Conservation (phyloP, 2,329 filamentous ascomycete species). For the Microcyclosporella mali region DNA sequence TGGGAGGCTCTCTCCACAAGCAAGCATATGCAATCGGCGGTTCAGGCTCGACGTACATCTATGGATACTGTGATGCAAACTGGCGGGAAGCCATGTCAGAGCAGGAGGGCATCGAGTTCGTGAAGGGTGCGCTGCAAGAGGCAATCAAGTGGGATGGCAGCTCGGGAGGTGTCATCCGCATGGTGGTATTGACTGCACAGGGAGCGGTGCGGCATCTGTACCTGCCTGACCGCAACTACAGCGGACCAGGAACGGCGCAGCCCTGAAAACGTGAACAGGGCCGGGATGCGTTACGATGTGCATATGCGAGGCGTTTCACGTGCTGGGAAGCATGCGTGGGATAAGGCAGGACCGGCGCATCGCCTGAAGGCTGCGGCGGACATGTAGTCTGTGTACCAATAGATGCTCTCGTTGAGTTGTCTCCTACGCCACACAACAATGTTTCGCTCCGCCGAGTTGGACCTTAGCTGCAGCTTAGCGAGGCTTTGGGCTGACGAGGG, state of each 20-base stretch:
- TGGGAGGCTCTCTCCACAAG: constrained; percentile 96
- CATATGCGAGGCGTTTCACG: constrained; percentile 1
- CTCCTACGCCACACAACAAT: background rate
- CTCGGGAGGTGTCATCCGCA: constrained; percentile 93
- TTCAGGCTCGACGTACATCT: constrained; percentile 97
- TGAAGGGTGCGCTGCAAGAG: constrained; percentile 84
- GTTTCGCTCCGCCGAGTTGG: background rate
- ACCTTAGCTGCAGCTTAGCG: constrained; percentile 1
- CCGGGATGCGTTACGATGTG: background rate
- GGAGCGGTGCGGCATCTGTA: constrained; percentile 93
- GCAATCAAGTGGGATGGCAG: constrained; percentile 99
- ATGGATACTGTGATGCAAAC: constrained; percentile 95
- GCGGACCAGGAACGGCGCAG: constrained; percentile 55
- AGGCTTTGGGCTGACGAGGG: too few relatives aligned
- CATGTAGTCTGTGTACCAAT: constrained; percentile 6
- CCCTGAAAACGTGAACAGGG: constrained; percentile 15
- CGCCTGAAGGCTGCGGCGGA: constrained; percentile 1
- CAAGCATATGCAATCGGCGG: constrained; percentile 92
- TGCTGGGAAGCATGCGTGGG: background rate
- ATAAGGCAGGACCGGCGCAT: background rate
- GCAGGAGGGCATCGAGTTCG: constrained; percentile 81
- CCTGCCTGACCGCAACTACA: constrained; percentile 85
- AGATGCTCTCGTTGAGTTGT: background rate
- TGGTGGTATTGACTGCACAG: constrained; percentile 89
- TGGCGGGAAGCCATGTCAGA: constrained; percentile 95